Conservation (phyloP, 192 early-diverging fungal species). For the Coemansia sp. region DNA sequence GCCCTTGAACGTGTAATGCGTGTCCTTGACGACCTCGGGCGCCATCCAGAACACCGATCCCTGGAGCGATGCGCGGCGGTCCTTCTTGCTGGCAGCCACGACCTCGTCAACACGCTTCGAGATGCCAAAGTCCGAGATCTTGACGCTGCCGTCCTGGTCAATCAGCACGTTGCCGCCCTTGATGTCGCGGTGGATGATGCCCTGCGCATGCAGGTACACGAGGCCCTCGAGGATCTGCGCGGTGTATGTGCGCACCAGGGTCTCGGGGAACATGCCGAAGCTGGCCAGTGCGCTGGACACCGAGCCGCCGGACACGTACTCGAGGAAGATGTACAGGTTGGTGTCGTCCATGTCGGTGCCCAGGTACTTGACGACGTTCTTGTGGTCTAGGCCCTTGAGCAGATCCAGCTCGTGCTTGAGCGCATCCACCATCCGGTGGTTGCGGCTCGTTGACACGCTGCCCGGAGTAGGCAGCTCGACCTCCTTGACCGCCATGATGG, state of each 20-base stretch:
- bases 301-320: constrained; percentile 98
- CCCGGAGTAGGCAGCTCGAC: constrained; percentile 77
- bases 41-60: constrained; percentile 99
- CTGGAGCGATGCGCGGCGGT: constrained; percentile 78
- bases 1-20: constrained; percentile 87
- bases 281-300: constrained; percentile 80
- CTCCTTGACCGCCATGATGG: constrained; percentile 97
- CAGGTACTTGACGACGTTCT: constrained; percentile 95
- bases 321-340: constrained; percentile 89
- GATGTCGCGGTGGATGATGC: constrained; percentile 98
- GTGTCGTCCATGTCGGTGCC: constrained; percentile 78
- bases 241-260: constrained; percentile 79
- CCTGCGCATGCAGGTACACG: constrained; percentile 89
- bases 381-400: constrained; percentile 88
- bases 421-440: constrained; percentile 81
- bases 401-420: constrained; percentile 88
- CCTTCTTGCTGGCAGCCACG: constrained; percentile 48
- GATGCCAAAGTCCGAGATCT: constrained; percentile 99
- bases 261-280: constrained; percentile 86
- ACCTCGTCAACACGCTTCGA: constrained; percentile 90
- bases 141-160: constrained; percentile 88
- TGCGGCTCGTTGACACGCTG: constrained; percentile 68
- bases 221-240: constrained; percentile 90
- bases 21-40: constrained; percentile 95
- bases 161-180: constrained; percentile 95